Percentiles rank a stretch among this genome's conserved stretches.
Conservation (phyloP, 768 basidiomycete species). For the Phylloporus sp. region DNA sequence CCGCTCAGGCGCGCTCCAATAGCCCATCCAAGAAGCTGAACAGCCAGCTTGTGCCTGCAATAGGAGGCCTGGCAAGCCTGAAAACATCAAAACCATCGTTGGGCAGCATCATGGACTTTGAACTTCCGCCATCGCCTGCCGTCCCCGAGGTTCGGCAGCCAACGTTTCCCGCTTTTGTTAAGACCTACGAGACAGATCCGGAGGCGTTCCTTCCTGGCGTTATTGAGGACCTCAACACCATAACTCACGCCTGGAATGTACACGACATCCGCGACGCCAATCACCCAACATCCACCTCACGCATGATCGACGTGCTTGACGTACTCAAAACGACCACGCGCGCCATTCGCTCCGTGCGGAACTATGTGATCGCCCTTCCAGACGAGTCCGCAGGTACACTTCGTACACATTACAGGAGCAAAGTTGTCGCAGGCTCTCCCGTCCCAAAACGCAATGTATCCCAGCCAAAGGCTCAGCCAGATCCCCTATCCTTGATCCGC, state of each 20-base stretch:
- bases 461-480: slow-evolving; percentile 37
- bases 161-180: slow-evolving; percentile 52
- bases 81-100: slow-evolving; percentile 38
- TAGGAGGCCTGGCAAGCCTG: slow-evolving; percentile 55
- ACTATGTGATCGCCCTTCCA: slow-evolving; percentile 79
- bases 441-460: slow-evolving; percentile 34
- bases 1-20: slow-evolving; percentile 9
- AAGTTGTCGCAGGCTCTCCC: slow-evolving; percentile 33
- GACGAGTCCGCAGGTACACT: slow-evolving; percentile 62
- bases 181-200: slow-evolving; percentile 69
- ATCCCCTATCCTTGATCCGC: slow-evolving; percentile 68
- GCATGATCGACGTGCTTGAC: slow-evolving; percentile 57
- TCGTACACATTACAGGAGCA: slow-evolving; percentile 56
- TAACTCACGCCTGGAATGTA: slow-evolving; percentile 63
- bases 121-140: slow-evolving; percentile 68
- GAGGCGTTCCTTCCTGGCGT: slow-evolving; percentile 75
- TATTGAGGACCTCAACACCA: slow-evolving; percentile 64
- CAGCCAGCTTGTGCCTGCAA: slow-evolving; percentile 69
- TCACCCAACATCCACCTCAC: slow-evolving; percentile 8
- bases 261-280: slow-evolving; percentile 20
- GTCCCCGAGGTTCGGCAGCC: slow-evolving; percentile 45
- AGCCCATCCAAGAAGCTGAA: slow-evolving; percentile 48
- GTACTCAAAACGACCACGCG: slow-evolving; percentile 76
- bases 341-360: slow-evolving; percentile 77
- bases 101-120: slow-evolving; percentile 45